phyloP scores from a whole-genome alignment of 2,329 filamentous ascomycete species.

The Ceratocystis lukuohia region DNA sequence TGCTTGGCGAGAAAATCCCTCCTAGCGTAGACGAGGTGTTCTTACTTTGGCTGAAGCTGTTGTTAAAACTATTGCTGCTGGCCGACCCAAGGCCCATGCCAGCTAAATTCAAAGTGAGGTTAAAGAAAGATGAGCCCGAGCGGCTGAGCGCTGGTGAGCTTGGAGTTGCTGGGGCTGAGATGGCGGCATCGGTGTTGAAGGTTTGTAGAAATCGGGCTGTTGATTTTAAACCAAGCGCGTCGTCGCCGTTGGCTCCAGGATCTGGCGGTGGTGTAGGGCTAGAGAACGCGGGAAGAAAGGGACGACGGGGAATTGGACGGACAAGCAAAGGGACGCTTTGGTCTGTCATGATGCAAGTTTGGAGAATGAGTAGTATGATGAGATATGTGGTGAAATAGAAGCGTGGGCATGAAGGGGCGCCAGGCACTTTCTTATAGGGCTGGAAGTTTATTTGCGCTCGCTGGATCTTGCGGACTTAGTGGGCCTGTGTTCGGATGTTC shows the following conservation, averaged over 20 bases:
- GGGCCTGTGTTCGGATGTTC: background rate
- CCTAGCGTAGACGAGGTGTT: slow-evolving; percentile 60
- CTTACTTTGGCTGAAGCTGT: too few species aligned
- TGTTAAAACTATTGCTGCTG: background rate
- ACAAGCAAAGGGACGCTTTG: slow-evolving; percentile 41
- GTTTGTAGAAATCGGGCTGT: slow-evolving; percentile 15
- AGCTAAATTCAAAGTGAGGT: slow-evolving; percentile 62
- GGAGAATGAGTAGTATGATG: background rate
- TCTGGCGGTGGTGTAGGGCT: slow-evolving; percentile 34
- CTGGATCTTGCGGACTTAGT: background rate
- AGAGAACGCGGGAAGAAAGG: slow-evolving; percentile 48
- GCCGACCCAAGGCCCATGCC: slow-evolving; percentile 41
- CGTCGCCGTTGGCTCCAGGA: slow-evolving; percentile 24
- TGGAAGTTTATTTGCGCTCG: background rate
- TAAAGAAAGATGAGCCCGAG: slow-evolving; percentile 31
- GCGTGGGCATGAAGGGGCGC: background rate
- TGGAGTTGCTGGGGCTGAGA: slow-evolving; percentile 27
- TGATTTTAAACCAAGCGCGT: slow-evolving; percentile 25
- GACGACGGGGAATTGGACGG: slow-evolving; percentile 57
- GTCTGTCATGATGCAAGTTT: slow-evolving; percentile 28
- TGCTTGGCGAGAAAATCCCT: slow-evolving; percentile 71
- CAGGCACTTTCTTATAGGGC: background rate
- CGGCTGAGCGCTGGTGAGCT: slow-evolving; percentile 23
- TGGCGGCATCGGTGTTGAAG: slow-evolving; percentile 25
- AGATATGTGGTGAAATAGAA: background rate